Base-by-base conservation (phyloP, 129 eudicot species). In the Flaveria brownii region DNA sequence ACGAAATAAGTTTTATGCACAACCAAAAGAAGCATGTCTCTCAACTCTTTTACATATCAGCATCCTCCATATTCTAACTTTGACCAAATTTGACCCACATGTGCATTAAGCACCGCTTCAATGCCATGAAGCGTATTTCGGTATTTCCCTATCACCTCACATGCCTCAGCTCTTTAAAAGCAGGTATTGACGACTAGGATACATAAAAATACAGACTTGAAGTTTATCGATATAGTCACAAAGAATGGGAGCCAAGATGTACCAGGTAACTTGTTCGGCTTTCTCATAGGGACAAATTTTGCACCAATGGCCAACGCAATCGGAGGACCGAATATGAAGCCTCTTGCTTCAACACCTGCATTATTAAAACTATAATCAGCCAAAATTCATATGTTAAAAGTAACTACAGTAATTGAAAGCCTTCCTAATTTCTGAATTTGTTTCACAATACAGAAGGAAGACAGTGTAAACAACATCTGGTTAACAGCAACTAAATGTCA, bases 221-320 rank as follows among this genome's bases (percentile, higher is more conserved):
- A 23, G 39, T 60, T 60, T 15, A 60, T 1, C 25, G 6, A n/a
- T 60, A 60, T 10, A 16, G 39, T 10, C 6, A 60, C 15, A 22
- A 45, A 14, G 2, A 52, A 52, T 17, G 23, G 6, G 11, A 52
- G 23, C 17, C 11, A 26, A 60, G 33, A n/a, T 43, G 5, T 87
- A 90, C 96, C 96, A 64, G 96, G 96, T 66, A 90, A 72, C 69
- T 90, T 90, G 23, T 84, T 85, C 50, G 96, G 96, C 45, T 90
- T 90, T 47, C 96, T 87, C 88, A 90, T 63, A 10, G 96, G 96
- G 26, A 90, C 96, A 79, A 90, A 90, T 63, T 90, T 90, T 22
- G 96, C 92, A 10, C 96, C 96, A 68, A 90, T 85, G 30, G 96
- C 96, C 82, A 90, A 72, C 5, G 96, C 62, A 3, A 56, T 56